A percentile compares a stretch with the other conserved stretches of the same genome.
phyloP scores from a whole-genome alignment of 345 rosid species.

The Salix brachista region DNA sequence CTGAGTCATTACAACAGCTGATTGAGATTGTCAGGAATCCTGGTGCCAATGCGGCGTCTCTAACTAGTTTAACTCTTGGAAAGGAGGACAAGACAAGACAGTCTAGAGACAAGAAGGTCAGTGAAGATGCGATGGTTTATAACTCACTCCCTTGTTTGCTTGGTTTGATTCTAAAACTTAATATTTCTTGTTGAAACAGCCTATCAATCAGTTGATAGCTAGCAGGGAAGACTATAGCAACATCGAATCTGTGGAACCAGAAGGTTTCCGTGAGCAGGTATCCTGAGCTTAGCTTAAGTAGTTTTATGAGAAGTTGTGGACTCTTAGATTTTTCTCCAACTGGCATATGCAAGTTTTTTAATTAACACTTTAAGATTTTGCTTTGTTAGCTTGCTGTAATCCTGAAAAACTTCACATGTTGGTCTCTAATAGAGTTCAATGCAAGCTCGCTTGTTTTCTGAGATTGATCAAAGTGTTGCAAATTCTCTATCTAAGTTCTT shows the following conservation, averaged over 20 bases:
- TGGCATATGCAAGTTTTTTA: neutral
- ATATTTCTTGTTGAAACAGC: conserved; percentile 37
- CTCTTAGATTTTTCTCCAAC: neutral
- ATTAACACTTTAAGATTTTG: neutral
- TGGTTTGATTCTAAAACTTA: conserved; percentile 7
- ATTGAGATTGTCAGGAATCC: conserved; percentile 81
- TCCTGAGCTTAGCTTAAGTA: conserved; percentile 5
- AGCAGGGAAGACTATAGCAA: conserved; percentile 53
- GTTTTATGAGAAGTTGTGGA: neutral
- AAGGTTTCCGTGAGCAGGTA: conserved; percentile 82
- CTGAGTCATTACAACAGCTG: conserved; percentile 72
- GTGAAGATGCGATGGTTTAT: neutral
- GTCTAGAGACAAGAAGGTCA: conserved; percentile 72
- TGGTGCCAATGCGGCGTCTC: conserved; percentile 33
- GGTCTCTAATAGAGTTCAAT: too few species aligned
- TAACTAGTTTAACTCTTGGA: conserved; percentile 42
- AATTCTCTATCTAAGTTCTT: neutral
- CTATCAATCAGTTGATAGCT: conserved; percentile 31
- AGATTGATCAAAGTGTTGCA: neutral
- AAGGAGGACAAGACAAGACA: conserved; percentile 70
- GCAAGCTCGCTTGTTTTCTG: neutral
- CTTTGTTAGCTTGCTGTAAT: neutral
- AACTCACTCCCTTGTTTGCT: neutral
- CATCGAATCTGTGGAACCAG: conserved; percentile 58
- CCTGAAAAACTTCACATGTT: neutral